phyloP scores from a whole-genome alignment of 768 basidiomycete genomes.

The Macrocybe gigantea region DNA sequence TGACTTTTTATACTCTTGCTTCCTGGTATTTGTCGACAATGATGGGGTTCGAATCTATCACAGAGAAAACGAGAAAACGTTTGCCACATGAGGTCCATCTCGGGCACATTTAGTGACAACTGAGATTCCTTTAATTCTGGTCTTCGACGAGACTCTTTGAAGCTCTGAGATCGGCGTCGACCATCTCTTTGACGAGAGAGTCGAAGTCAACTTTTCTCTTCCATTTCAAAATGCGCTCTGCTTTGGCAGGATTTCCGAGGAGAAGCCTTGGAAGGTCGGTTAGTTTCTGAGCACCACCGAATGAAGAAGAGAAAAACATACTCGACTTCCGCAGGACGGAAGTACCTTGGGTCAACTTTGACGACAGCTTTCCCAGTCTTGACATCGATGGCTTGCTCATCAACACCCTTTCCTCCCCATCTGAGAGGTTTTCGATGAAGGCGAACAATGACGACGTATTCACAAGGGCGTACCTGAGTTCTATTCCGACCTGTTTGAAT shows the following conservation, averaged over 20 bases:
- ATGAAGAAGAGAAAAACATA: constrained; percentile 32
- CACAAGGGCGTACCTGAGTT: constrained; percentile 47
- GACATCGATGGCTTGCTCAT: constrained; percentile 72
- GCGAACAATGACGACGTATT: constrained; percentile 2
- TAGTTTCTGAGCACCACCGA: neutral
- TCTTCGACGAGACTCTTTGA: constrained; percentile 73
- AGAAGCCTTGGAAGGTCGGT: constrained; percentile 50
- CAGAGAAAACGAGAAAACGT: no score
- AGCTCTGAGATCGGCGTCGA: constrained; percentile 72
- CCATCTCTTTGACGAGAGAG: constrained; percentile 88
- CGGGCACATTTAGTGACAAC: neutral
- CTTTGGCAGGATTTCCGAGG: constrained; percentile 85
- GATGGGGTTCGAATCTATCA: no score
- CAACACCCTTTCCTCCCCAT: constrained; percentile 72
- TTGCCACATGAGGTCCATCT: no score
- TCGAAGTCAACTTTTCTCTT: constrained; percentile 83
- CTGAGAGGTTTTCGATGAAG: constrained; percentile 23
- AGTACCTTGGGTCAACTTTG: constrained; percentile 83
- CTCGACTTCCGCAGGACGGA: constrained; percentile 96
- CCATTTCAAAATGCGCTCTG: constrained; percentile 86
- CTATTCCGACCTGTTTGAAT: constrained; percentile 62
- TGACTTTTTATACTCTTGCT: no score
- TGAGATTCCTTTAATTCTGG: constrained; percentile 51
- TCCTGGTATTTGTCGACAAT: no score
- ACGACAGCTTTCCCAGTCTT: constrained; percentile 71